Evolutionary conservation across 1,284 basidiomycete genomes (phyloP).

Genomic region (Puccinia polysora): DNA sequence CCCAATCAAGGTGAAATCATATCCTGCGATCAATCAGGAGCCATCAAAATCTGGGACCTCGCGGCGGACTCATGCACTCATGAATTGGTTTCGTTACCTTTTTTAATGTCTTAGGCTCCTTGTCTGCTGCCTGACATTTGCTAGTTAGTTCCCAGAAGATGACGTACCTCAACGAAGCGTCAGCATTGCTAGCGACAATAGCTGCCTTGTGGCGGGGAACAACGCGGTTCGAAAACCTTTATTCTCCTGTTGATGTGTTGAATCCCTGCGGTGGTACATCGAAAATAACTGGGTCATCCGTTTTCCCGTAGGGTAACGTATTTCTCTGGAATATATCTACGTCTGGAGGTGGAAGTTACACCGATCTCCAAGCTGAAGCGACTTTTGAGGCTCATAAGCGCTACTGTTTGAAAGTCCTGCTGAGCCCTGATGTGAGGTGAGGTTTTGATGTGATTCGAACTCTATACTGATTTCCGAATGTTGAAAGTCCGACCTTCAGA

Average conservation of each 20-base stretch:
- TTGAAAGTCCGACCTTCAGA: slow-evolving; percentile 55
- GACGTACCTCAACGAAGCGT: slow-evolving; percentile 94
- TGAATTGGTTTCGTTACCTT: slow-evolving; percentile 67
- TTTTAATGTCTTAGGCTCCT: slow-evolving; percentile 18
- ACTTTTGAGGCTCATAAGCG: slow-evolving; percentile 91
- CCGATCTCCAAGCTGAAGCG: slow-evolving; percentile 82
- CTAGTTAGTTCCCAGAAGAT: slow-evolving; percentile 75
- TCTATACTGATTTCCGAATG: not conserved
- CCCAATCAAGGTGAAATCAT: slow-evolving; percentile 99
- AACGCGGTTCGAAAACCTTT: slow-evolving; percentile 65
- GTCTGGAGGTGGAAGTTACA: slow-evolving; percentile 57
- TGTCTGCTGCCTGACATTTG: slow-evolving; percentile 44
- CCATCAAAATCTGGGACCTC: slow-evolving; percentile 98
- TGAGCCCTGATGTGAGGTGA: slow-evolving; percentile 89
- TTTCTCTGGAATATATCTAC: slow-evolving; percentile 96
- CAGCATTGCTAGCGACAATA: slow-evolving; percentile 88
- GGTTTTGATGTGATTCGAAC: slow-evolving; percentile 47
- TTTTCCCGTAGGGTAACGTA: slow-evolving; percentile 68
- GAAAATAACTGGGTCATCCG: slow-evolving; percentile 44
- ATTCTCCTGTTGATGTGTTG: not conserved
- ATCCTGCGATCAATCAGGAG: slow-evolving; percentile 96
- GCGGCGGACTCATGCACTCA: slow-evolving; percentile 95
- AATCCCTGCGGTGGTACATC: slow-evolving; percentile 45
- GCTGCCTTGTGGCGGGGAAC: slow-evolving; percentile 92
- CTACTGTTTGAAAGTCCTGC: slow-evolving; percentile 84